Base-by-base conservation (phyloP, 352 stramenopile species). In the Globisporangium radiosum region DNA sequence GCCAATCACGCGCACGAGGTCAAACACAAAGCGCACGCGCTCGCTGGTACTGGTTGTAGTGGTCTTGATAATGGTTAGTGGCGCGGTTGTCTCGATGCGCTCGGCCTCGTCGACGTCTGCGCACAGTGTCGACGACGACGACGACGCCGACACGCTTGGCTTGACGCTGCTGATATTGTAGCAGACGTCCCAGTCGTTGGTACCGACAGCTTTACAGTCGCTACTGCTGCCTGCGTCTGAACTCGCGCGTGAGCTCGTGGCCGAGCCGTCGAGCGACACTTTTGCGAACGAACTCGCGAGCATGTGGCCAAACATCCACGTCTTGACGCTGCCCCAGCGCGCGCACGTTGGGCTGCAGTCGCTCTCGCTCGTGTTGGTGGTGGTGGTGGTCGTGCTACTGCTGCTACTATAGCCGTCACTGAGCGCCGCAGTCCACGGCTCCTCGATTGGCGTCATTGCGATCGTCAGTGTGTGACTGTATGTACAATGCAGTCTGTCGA, bases 1-100 rank as follows among this genome's bases (percentile, higher is more conserved):
- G 47, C 82, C 82, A 42, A 92, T 90, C 52, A 92, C 74, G 19
- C 73, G 67, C 54, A 85, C 63, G 47, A 92, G 84, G 66, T 90
- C 82, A 53, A 92, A 90, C 53, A 83, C 65, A 49, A 78, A 61
- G 5, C 74, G 71, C 37, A 67, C 52, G 53, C 37, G 62, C 64
- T 15, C 50, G 42, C 54, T 64, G 25, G 42, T 48, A n/a, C 33
- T 66, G 54, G 45, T 11, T 33, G 25, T 33, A 33, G 25, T 33
- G 25, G 25, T 33, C 25, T 3, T 33, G 25, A 33, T 33, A 33
- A 2, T 33, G 25, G 25, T 33, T 33, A 33, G 25, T 47, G 36
- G 36, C 25, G 5, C 14, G 11, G 17, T 14, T 37, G 39, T 56
- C 33, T 37, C 39, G 1, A 49, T 14, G 14, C 40, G 39, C 17